Percentiles rank a stretch among this genome's conserved stretches.
These are phyloP conservation scores for Xylaria venustula DNA, from an alignment of 495 filamentous ascomycete species.

Conservation along the genomic window DNA sequence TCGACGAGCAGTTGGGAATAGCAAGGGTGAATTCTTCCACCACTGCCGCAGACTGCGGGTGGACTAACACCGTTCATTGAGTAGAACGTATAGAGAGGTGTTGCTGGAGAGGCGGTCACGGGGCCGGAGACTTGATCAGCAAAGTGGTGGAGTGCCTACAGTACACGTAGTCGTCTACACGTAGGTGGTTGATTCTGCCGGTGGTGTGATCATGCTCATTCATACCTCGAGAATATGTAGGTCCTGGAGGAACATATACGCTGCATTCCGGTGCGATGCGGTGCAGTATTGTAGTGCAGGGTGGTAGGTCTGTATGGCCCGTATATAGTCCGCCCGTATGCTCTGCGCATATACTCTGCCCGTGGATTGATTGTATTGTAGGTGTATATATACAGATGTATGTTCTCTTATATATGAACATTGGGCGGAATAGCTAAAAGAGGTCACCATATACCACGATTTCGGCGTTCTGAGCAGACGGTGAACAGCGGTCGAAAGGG, in stretches of 20 bases:
- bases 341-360: not conserved
- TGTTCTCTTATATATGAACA: not conserved
- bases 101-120: conserved; percentile 9
- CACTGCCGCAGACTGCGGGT: too few relatives aligned
- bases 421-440: not conserved
- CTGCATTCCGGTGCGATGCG: not conserved
- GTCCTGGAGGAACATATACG: too few relatives aligned
- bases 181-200: not conserved
- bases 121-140: conserved; percentile 4
- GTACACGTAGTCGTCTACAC: too few relatives aligned
- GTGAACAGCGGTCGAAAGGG: conserved; percentile 5
- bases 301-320: too few relatives aligned
- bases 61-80: too few relatives aligned
- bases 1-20: not conserved
- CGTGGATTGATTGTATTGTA: not conserved
- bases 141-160: not conserved
- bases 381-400: too few relatives aligned
- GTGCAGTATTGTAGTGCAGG: not conserved
- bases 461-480: not conserved
- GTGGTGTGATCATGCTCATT: not conserved
- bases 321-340: not conserved
- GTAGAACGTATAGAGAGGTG: too few relatives aligned
- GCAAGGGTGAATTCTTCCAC: not conserved
- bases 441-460: conserved; percentile 5
- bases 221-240: not conserved